Evolutionary conservation across 2,329 filamentous ascomycete species (phyloP), one percentile per base, ranked within the genome.

Genomic region (Paraphoma chrysanthemicola): DNA sequence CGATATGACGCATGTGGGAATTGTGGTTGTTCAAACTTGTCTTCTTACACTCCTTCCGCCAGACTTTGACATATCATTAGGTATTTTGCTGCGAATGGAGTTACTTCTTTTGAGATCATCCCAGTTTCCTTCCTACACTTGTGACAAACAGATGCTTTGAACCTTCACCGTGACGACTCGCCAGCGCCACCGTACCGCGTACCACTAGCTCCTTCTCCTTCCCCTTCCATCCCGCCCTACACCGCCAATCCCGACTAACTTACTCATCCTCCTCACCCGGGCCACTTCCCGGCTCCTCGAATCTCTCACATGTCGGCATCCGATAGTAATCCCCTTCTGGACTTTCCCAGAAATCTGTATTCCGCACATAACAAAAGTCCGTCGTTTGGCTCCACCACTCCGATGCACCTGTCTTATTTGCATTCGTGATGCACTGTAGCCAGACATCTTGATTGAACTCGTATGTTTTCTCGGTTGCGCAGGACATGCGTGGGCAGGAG

Each of bases 311-410:
- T n/a, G 53, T 36, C 9, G 68, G 68, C 53, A 63, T 67, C 8
- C 63, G 58, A 53, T 70, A 70, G 41, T 59, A 64, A 23, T 72
- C 67, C 6, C 63, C 63, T 36, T 62, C 59, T 0, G 64, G 64
- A 55, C 50, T 59, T 49, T 73, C 29, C 68, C 69, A 72, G 31
- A 71, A 66, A 44, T 72, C 70, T 30, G 57, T 48, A 36, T 63
- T 63, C 28, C 62, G 64, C 14, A 70, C 54, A 54, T 71, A 74
- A 45, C 71, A 72, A 36, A 71, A 72, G 51, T 74, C 71, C 2
- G 62, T 72, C 28, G 70, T 72, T 54, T 68, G 55, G 18, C 58
- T 63, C 69, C 69, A 72, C 49, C 51, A 69, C 3, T 66, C 14
- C 51, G 60, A 51, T 64, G 66, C 4, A 16, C 17, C 23, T 16